Base-by-base conservation (phyloP, 768 basidiomycete genomes). In the Mycena rebaudengoi region DNA sequence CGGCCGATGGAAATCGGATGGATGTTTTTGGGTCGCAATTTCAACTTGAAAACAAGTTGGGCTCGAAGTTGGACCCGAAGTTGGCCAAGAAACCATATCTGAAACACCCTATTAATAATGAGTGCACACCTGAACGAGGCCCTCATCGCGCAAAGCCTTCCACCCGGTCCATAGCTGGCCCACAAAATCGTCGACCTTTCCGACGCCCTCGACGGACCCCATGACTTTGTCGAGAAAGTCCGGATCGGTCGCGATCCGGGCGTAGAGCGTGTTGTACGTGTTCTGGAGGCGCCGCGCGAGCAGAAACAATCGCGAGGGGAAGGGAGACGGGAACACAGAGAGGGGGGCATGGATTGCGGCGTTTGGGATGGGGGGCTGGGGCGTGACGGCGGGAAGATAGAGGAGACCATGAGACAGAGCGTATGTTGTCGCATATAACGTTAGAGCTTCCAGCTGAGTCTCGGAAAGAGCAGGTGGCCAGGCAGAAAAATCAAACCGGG, bases 291-390 rank as follows among this genome's bases (percentile, higher is more conserved):
- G 74, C 60, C 84, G 76, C 0, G 92, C 94, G 20, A 82, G 81
- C 4, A 85, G 69, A 72, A 96, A 98, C 14, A 93, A 79, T 3
- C 74, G 57, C 14, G 90, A 83, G 1, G 97, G 96, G 66, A 98
- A 87, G 0, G 96, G 94, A 0, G 94, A 88, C 2, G 98, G 97
- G 68, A 96, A 86, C 39, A 99, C 81, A 0, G 96, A 85, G 65
- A 98, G 79, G 0, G 98, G 98, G 0, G 96, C 96, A 73, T 98
- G 93, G 68, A 96, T 93, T 0, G 89, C 90, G n/a, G 89, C 87
- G 12, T 87, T 86, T 2, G 91, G 88, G 44, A 78, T 69, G 25
- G 79, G 70, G 2, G 87, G 79, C 59, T 88, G 85, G 30, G 75
- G 80, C 10, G 79, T 68, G 1, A 79, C 75, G 4, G 84, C 79